Evolutionary conservation across 495 filamentous ascomycete species (phyloP), one percentile per base, ranked within the genome.

Genomic region (Penicillium cataractarum): DNA sequence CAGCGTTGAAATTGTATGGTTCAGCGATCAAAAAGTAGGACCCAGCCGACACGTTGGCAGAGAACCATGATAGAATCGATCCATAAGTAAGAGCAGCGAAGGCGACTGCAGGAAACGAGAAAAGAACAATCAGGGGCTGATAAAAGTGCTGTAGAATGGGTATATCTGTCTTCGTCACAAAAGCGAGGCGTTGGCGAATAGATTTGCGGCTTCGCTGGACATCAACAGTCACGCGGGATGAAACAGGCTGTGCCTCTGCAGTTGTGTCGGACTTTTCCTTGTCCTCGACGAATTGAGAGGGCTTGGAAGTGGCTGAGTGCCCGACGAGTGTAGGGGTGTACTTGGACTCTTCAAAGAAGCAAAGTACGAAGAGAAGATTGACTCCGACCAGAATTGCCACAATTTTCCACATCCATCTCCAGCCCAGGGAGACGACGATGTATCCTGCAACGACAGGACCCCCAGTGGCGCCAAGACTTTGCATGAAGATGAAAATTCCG

Each of bases 351-450:
- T 79, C 76, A 39, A 73, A 74, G 37, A 62, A 62, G 57, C 78
- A 78, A 4, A 73, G 40, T 35, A 77, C 66, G 17, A 76, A 37
- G 22, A 79, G 17, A 12, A 77, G 48, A 26, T 61, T 62, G 21
- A 73, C 57, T 6, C 67, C 78, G 39, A 80, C 70, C 58, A 77
- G 67, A 44, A 79, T 78, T n/a, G 71, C 70, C 27, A 65, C 66
- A 56, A 73, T 76, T 77, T 75, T 80, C 71, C 77, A 82, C 17
- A 79, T 69, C 76, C 76, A 79, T 55, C 73, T 57, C 78, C 78
- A 82, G 8, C 71, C 72, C 55, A 74, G 61, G 49, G 66, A 61
- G 29, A 67, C 64, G 1, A 77, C 72, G 10, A 78, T 74, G 40
- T 72, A 73, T 0, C 79, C 78, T n/a, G 74, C 74, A 32, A 73